phyloP scores from a whole-genome alignment of 78 protist genomes.

The Polysphondylium violaceum region DNA sequence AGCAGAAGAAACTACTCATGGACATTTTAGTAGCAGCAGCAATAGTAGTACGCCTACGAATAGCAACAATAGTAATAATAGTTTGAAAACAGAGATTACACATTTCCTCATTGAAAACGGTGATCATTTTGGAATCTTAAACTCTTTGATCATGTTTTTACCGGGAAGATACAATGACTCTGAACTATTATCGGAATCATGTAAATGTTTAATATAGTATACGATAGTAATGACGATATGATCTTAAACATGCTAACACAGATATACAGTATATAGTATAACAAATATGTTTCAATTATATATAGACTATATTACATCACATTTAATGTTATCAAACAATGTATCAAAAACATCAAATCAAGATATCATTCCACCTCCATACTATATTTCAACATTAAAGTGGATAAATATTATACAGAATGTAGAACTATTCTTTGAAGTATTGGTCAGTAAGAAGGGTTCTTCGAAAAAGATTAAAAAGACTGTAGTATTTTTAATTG shows the following conservation, averaged over 20 bases:
- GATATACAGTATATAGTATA: constrained; percentile 5
- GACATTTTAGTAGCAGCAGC: too few relatives aligned
- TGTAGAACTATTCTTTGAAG: constrained; percentile 41
- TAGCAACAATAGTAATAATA: too few relatives aligned
- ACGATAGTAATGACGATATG: too few relatives aligned
- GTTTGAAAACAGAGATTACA: neutral
- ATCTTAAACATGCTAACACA: neutral
- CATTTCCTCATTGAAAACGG: constrained; percentile 30
- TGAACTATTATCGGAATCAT: constrained; percentile 34
- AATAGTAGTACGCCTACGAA: too few relatives aligned
- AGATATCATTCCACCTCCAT: constrained; percentile 45
- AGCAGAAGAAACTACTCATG: too few relatives aligned
- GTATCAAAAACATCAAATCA: constrained; percentile 15
- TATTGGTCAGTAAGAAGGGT: constrained; percentile 17
- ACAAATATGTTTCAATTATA: constrained; percentile 33
- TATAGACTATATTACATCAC: constrained; percentile 38
- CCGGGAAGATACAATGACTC: constrained; percentile 64
- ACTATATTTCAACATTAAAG: constrained; percentile 22
- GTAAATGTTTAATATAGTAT: constrained; percentile 5
- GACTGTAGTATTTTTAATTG: constrained; percentile 15
- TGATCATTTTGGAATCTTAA: neutral
- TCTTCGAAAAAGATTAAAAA: constrained; percentile 1
- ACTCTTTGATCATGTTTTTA: constrained; percentile 18
- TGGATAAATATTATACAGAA: constrained; percentile 34
- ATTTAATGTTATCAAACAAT: constrained; percentile 21